Percentiles rank a stretch among this genome's conserved stretches.
Conservation (phyloP, 805 yeast genomes). For the Ogataea pini region DNA sequence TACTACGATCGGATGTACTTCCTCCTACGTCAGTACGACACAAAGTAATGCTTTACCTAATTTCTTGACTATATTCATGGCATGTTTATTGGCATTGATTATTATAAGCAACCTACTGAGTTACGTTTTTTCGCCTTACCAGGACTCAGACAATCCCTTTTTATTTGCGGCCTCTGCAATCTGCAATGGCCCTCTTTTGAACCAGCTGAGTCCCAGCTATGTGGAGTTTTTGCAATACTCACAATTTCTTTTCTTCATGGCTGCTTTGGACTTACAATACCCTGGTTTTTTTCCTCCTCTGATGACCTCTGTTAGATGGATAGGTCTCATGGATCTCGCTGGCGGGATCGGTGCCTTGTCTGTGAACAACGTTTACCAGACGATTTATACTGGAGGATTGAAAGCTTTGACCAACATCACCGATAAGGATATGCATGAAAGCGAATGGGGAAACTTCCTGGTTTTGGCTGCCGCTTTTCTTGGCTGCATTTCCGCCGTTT, state of each 20-base stretch:
- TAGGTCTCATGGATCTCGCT: slow-evolving; percentile 44
- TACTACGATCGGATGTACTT: slow-evolving; percentile 47
- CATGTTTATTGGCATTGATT: slow-evolving; percentile 43
- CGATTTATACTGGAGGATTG: slow-evolving; percentile 44
- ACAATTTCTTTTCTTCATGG: slow-evolving; percentile 60
- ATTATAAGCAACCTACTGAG: slow-evolving; percentile 37
- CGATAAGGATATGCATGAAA: slow-evolving; percentile 8
- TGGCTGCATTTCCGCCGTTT: slow-evolving; percentile 25
- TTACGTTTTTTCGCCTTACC: slow-evolving; percentile 51
- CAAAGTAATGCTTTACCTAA: slow-evolving; percentile 39
- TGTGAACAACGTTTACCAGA: slow-evolving; percentile 42
- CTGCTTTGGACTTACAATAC: slow-evolving; percentile 53
- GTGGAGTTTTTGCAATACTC: slow-evolving; percentile 51
- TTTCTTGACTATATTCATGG: slow-evolving; percentile 41
- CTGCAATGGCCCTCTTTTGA: slow-evolving; percentile 56
- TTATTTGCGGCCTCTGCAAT: slow-evolving; percentile 55
- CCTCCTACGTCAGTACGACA: slow-evolving; percentile 50
- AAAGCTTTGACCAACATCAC: slow-evolving; percentile 38
- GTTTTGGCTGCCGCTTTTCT: slow-evolving; percentile 34
- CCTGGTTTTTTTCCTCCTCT: slow-evolving; percentile 67
- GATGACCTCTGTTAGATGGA: slow-evolving; percentile 53
- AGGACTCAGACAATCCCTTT: slow-evolving; percentile 57
- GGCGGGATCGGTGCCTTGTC: slow-evolving; percentile 11
- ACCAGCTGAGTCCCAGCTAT: slow-evolving; percentile 56
- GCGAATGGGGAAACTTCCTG: slow-evolving; percentile 46